Evolutionary conservation across 2,329 filamentous ascomycete species (phyloP).

Genomic region (Ceratocystis diversiconidia): DNA sequence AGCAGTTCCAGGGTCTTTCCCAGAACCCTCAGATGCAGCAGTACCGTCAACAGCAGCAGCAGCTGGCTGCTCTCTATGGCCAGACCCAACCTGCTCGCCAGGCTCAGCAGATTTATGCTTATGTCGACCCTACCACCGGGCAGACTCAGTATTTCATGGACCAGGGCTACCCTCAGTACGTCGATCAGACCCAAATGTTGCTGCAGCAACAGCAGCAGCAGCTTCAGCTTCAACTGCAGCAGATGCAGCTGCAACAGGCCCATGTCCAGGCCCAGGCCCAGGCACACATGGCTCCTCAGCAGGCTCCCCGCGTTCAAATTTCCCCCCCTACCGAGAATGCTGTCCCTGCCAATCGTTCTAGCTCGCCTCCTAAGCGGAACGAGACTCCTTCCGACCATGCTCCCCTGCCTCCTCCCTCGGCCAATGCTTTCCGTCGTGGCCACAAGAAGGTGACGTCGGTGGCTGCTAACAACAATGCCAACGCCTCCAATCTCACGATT

Average conservation of each 20-base stretch:
- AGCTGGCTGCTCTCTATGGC: slow-evolving; percentile 27
- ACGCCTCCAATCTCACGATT: slow-evolving; percentile 36
- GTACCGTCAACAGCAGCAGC: slow-evolving; percentile 32
- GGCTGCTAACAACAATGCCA: slow-evolving; percentile 31
- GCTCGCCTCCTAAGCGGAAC: slow-evolving; percentile 50
- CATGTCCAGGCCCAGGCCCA: slow-evolving; percentile 20
- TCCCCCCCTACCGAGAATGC: slow-evolving; percentile 59
- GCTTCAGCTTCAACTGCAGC: slow-evolving; percentile 29
- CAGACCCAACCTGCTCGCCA: slow-evolving; percentile 30
- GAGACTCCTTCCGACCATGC: slow-evolving; percentile 52
- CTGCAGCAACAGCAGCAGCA: slow-evolving; percentile 34
- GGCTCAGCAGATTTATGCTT: slow-evolving; percentile 36
- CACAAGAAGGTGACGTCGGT: slow-evolving; percentile 84
- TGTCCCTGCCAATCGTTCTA: slow-evolving; percentile 42
- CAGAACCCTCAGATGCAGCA: slow-evolving; percentile 41
- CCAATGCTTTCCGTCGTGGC: slow-evolving; percentile 80
- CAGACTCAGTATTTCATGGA: slow-evolving; percentile 73
- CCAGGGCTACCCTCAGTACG: slow-evolving; percentile 37
- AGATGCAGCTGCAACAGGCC: slow-evolving; percentile 30
- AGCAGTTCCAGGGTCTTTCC: slow-evolving; percentile 67
- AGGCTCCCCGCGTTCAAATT: slow-evolving; percentile 56
- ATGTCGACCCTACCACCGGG: slow-evolving; percentile 75
- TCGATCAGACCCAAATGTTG: slow-evolving; percentile 24
- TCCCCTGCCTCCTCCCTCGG: slow-evolving; percentile 74
- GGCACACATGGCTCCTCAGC: slow-evolving; percentile 11